phyloP scores from a whole-genome alignment of 306 rosid species.

The Cotoneaster glaucophyllus region DNA sequence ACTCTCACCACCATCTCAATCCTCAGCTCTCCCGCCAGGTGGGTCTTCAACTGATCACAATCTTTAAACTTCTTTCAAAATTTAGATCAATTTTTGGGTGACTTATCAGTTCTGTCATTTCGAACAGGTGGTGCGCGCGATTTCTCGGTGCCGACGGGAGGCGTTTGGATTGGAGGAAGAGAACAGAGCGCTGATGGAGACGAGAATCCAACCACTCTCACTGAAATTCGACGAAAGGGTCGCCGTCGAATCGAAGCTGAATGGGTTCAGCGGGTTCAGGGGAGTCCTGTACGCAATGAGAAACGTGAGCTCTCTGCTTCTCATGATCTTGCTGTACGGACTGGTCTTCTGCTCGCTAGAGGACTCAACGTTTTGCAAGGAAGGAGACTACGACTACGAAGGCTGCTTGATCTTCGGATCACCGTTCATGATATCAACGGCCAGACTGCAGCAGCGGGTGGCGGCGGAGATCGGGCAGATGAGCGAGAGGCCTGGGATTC shows the following conservation, averaged over 20 bases:
- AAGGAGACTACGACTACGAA: constrained; percentile 40
- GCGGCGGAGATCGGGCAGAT: constrained; percentile 69
- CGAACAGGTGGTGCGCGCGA: constrained; percentile 66
- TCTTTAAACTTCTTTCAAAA: background rate
- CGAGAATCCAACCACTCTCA: constrained; percentile 71
- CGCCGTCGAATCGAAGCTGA: constrained; percentile 76
- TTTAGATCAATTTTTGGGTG: background rate
- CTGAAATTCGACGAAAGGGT: constrained; percentile 73
- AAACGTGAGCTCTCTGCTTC: constrained; percentile 87
- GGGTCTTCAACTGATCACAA: background rate
- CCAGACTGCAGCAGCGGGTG: constrained; percentile 78
- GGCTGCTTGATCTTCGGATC: constrained; percentile 84
- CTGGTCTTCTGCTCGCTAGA: constrained; percentile 73
- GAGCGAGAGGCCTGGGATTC: constrained; percentile 58
- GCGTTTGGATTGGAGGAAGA: constrained; percentile 92
- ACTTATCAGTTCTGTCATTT: background rate
- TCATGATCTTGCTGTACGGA: constrained; percentile 69
- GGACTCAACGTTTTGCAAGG: constrained; percentile 46
- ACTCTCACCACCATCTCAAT: constrained; percentile 61
- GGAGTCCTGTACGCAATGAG: constrained; percentile 98
- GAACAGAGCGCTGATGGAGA: constrained; percentile 75
- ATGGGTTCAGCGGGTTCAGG: constrained; percentile 96
- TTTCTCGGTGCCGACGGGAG: constrained; percentile 75
- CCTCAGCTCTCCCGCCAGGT: constrained; percentile 94
- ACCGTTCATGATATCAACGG: constrained; percentile 86